phyloP scores from a whole-genome alignment of 75 land plant species.

The Adiantum capillusveneris region DNA sequence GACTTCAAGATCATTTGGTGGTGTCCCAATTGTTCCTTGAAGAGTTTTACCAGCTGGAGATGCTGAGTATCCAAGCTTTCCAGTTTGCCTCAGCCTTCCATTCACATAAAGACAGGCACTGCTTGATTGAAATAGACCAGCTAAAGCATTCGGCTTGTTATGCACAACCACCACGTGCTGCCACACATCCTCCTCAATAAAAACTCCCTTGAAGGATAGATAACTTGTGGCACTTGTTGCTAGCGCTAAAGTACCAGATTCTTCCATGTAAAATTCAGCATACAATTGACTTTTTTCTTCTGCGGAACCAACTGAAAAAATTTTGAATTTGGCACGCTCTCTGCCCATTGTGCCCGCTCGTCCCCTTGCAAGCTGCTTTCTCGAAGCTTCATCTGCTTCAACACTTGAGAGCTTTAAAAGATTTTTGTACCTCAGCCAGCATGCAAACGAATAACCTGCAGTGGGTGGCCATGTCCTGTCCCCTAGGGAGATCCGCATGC shows the following conservation, averaged over 20 bases:
- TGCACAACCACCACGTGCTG: conserved; percentile 94
- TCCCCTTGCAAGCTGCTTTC: conserved; percentile 21
- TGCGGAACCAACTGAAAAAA: conserved; percentile 85
- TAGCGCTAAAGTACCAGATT: conserved; percentile 73
- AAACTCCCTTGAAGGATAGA: conserved; percentile 65
- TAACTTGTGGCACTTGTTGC: conserved; percentile 73
- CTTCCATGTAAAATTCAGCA: conserved; percentile 79
- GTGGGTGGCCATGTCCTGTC: conserved; percentile 99
- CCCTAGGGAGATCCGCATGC: conserved; percentile 77
- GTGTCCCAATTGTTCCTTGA: conserved; percentile 82
- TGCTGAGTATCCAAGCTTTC: conserved; percentile 89
- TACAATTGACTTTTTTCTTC: conserved; percentile 52
- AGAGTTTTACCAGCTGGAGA: conserved; percentile 79
- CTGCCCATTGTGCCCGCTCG: conserved; percentile 3
- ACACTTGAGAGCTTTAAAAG: conserved; percentile 31
- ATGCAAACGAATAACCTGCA: conserved; percentile 96
- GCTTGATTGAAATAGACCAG: conserved; percentile 97
- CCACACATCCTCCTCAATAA: conserved; percentile 85
- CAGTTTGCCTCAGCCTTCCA: conserved; percentile 87
- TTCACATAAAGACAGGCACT: conserved; percentile 80
- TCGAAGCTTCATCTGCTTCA: conserved; percentile 14
- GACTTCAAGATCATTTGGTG: conserved; percentile 43
- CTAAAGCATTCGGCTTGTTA: conserved; percentile 95
- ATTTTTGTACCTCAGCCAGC: conserved; percentile 77
- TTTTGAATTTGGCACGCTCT: conserved; percentile 32